Base-by-base conservation (phyloP, 2,329 filamentous ascomycete genomes). In the Paramyrothecium sp. region DNA sequence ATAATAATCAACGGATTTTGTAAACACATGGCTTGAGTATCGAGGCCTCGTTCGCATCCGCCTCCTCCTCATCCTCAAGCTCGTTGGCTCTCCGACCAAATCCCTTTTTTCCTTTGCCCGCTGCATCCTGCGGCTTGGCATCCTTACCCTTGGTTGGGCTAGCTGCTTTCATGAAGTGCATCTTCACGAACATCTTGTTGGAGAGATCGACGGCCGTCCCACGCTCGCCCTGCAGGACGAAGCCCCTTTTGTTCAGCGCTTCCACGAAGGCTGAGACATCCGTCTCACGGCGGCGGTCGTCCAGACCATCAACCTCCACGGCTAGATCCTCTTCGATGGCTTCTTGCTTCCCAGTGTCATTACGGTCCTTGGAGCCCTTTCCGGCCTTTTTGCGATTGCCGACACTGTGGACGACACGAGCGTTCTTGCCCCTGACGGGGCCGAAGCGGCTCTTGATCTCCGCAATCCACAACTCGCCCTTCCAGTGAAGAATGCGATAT, bases 121-220 rank as follows among this genome's bases (percentile, higher is more conserved):
- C 81, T 73, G 88, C 86, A 19, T 87, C 89, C 65, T 85, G 61
- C 16, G 73, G 69, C 55, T 75, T 80, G 16, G 80, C 85, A 62
- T 89, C 86, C 77, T 96, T 96, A 22, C 92, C 92, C 70, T 87
- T 89, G 2, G 81, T 81, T 0, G 93, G 89, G 49, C 86, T 78
- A 20, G 86, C 86, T n/a, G 83, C 86, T 78, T 98, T 99, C 66
- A 93, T 80, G 74, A 99, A 99, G 66, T 89, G 87, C 92, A 99
- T 94, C 77, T 89, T 91, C 64, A 98, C 94, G 78, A 99, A 99
- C 95, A 99, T 99, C 77, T 90, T 96, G 77, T 99, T 99, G 56
- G 83, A 85, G 67, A 96, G 78, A 76, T 99, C 92, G 11, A 96
- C 81, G 0, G 88, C 85, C 51, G 73, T 69, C 22, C 73, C 73